Evolutionary conservation across 2,329 filamentous ascomycete species (phyloP), one percentile per base, ranked within the genome.

Genomic region (Fusarium oligoseptatum): DNA sequence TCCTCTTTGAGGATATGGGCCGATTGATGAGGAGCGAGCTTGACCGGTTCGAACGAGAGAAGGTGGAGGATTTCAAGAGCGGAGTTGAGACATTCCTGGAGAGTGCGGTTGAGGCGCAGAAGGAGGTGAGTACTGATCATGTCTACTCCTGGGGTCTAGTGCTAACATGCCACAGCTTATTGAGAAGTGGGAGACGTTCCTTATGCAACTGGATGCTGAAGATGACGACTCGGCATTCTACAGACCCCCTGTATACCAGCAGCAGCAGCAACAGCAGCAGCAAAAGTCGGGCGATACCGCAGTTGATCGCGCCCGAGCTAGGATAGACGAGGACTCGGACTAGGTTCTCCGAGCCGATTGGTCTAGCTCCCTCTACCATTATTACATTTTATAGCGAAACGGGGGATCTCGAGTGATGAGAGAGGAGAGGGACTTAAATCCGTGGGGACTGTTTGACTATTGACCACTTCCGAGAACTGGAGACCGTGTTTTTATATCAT

Each of bases 11-110:
- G 76, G 97, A 99, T 80, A 98, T 99, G 95, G 97, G 97, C 15
- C 89, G 95, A 14, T 85, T 98, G 80, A 97, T 99, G 95, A 91
- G 95, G 70, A 89, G 88, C 39, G 97, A 99, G 83, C 87, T 99
- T 76, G 97, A 98, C 79, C 89, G 95, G 20, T 99, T 99, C 80
- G 97, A 99, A 85, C 91, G 90, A 78, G 97, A 99, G 84, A 99
- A 99, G 87, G 97, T 99, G 4, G 97, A 99, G 82, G 97, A 99
- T 82, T 99, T 99, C 84, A 99, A 99, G 88, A 97, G 94, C 72
- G 96, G 95, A 0, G 95, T 99, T 2, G 97, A 99, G 86, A 99
- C 97, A 2, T 99, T 98, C 84, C 84, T 99, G 78, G 97, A 99
- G 86, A 95, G 97, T 80, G 95, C 97, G 4, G 95, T 99, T 5